These are phyloP conservation scores for Kwoniella mangroviensis DNA, from an alignment of 768 basidiomycete genomes.

Conservation along the genomic window DNA sequence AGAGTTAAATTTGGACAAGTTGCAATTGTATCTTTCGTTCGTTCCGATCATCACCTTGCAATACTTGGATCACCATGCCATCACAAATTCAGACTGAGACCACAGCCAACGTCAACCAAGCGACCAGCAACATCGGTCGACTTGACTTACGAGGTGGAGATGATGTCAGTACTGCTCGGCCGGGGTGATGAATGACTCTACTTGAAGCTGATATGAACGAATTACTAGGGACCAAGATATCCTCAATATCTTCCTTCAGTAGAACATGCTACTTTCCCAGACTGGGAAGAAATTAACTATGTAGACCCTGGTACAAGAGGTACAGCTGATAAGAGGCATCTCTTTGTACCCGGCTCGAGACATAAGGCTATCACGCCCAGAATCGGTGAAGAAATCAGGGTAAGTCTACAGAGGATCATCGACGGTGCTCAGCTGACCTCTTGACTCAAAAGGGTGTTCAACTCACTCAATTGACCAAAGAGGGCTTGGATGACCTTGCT, in stretches of 20 bases:
- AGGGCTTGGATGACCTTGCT: slow-evolving; percentile 27
- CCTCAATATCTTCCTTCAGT: slow-evolving; percentile 28
- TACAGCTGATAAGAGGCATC: slow-evolving; percentile 8
- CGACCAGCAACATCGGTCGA: not conserved
- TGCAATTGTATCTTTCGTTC: not conserved
- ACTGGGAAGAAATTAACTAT: slow-evolving; percentile 23
- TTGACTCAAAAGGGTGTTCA: slow-evolving; percentile 15
- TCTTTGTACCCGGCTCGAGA: not conserved
- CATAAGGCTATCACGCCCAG: slow-evolving; percentile 20
- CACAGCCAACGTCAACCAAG: not conserved
- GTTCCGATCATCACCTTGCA: not conserved
- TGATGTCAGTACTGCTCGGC: slow-evolving; percentile 1
- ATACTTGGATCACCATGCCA: not conserved
- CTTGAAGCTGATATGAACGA: not conserved
- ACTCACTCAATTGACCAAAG: slow-evolving; percentile 18
- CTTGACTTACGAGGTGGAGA: not conserved
- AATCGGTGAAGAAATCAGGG: slow-evolving; percentile 20
- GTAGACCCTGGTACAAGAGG: slow-evolving; percentile 8
- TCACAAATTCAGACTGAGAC: not conserved
- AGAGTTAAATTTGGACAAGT: too few relatives aligned
- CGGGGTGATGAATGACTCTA: not conserved
- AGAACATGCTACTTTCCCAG: slow-evolving; percentile 28
- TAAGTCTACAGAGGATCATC: not conserved
- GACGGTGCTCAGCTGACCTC: not conserved
- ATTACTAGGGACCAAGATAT: slow-evolving; percentile 17